These are phyloP conservation scores for Taiozyma sp. DNA, from an alignment of 1,139 yeast genomes.

Conservation along the genomic window DNA sequence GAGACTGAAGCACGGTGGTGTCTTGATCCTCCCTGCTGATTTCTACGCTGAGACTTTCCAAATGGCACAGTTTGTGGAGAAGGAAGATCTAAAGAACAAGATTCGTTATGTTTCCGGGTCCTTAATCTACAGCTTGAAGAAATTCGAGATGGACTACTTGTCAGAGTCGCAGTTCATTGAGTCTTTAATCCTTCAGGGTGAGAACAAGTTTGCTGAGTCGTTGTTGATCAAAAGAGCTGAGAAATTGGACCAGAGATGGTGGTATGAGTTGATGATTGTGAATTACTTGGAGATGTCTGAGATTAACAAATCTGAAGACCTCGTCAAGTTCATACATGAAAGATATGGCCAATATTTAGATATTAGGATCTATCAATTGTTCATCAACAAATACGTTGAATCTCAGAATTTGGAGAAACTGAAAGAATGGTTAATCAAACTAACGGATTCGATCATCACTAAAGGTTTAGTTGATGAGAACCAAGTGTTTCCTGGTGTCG, in stretches of 20 bases:
- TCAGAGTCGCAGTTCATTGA: constrained; percentile 20
- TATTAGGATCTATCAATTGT: constrained; percentile 15
- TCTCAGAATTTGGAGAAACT: constrained; percentile 8
- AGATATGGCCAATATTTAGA: constrained; percentile 14
- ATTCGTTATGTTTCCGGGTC: constrained; percentile 17
- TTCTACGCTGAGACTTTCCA: constrained; percentile 16
- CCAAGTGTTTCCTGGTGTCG: constrained; percentile 15
- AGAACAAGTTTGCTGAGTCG: constrained; percentile 24
- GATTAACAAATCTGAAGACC: constrained; percentile 25
- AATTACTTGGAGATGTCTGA: constrained; percentile 27
- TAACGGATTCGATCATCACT: constrained; percentile 4
- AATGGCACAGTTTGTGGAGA: constrained; percentile 14
- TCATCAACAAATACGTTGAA: constrained; percentile 13
- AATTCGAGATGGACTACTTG: constrained; percentile 17
- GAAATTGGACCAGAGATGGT: constrained; percentile 31
- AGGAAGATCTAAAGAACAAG: constrained; percentile 9
- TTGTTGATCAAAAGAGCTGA: constrained; percentile 24
- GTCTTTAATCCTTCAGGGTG: constrained; percentile 25
- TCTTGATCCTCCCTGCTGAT: constrained; percentile 11
- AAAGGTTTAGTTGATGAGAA: constrained; percentile 9
- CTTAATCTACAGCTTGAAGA: constrained; percentile 16
- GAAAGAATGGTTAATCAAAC: constrained; percentile 11
- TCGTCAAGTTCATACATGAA: constrained; percentile 5
- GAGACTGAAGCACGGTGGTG: constrained; percentile 4
- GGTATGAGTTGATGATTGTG: constrained; percentile 33